These are phyloP conservation scores for Spizellomyces sp. DNA, from an alignment of 192 early-diverging fungal species.

Conservation along the genomic window DNA sequence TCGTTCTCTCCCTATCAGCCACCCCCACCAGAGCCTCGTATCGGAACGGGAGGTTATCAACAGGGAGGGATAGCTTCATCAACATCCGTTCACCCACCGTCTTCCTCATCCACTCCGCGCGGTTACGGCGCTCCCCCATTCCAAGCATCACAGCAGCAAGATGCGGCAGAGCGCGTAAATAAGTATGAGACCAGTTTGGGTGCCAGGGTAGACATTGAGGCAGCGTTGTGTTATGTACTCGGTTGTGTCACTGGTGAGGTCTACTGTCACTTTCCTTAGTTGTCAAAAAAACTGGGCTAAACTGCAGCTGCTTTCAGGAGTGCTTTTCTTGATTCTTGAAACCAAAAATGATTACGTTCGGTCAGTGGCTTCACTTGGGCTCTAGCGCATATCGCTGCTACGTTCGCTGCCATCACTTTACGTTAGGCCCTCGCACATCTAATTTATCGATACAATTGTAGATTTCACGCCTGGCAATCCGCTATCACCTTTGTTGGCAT, in stretches of 20 bases:
- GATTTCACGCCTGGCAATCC: slow-evolving; percentile 69
- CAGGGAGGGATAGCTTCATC: background rate
- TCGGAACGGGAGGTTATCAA: background rate
- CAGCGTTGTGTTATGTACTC: slow-evolving; percentile 67
- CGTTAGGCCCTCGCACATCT: background rate
- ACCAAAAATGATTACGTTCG: slow-evolving; percentile 75
- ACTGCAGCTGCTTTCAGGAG: slow-evolving; percentile 39
- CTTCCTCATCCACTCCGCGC: background rate
- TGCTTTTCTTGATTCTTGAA: slow-evolving; percentile 73
- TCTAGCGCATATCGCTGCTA: too few relatives aligned
- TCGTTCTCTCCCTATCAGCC: background rate
- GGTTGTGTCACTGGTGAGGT: slow-evolving; percentile 54
- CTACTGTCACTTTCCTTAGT: background rate
- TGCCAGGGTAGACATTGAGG: slow-evolving; percentile 75
- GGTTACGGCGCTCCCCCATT: background rate
- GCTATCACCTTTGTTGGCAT: slow-evolving; percentile 20
- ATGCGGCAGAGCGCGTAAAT: slow-evolving; percentile 62
- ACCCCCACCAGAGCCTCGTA: background rate
- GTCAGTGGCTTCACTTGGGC: background rate
- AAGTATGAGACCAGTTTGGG: slow-evolving; percentile 76
- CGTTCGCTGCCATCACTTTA: background rate
- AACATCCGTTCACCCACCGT: background rate
- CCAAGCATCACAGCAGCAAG: background rate
- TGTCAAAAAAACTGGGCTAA: background rate
- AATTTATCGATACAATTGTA: background rate